Evolutionary conservation across 129 eudicot genomes (phyloP).

Genomic region (Oenanthe sinensis): DNA sequence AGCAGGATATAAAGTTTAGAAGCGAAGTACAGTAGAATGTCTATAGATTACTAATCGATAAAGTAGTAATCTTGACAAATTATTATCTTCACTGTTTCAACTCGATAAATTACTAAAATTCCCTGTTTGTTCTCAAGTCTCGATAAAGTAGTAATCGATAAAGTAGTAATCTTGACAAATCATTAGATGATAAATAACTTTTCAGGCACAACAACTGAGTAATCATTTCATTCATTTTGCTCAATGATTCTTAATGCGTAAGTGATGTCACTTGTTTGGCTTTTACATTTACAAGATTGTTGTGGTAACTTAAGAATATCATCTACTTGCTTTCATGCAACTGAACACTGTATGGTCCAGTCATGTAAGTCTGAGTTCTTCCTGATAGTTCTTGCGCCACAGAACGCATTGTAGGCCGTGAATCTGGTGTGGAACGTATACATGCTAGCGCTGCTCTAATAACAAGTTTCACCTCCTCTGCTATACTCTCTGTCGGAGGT

Average conservation of each 20-base stretch:
- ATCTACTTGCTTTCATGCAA: conserved; percentile 21
- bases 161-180: too few relatives aligned
- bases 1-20: too few relatives aligned
- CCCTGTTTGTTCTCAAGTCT: too few relatives aligned
- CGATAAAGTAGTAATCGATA: too few relatives aligned
- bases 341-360: conserved; percentile 28
- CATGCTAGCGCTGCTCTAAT: conserved; percentile 60
- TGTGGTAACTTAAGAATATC: background rate
- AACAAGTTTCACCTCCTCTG: conserved; percentile 38
- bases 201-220: background rate
- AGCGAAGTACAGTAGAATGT: too few relatives aligned
- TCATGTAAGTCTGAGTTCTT: conserved; percentile 22
- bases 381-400: conserved; percentile 73
- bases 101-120: too few relatives aligned
- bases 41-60: too few relatives aligned
- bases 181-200: too few relatives aligned
- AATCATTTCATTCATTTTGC: background rate
- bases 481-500: conserved; percentile 45
- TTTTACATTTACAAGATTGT: background rate
- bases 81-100: too few relatives aligned
- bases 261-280: background rate
- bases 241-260: background rate
- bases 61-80: too few relatives aligned
- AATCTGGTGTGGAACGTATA: conserved; percentile 39
- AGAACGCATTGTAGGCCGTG: conserved; percentile 71